A percentile compares a stretch with the other conserved stretches of the same genome.
These are phyloP conservation scores for Urochloa ruziziensis DNA, from an alignment of 176 grass and related monocot genomes.

Conservation along the genomic window DNA sequence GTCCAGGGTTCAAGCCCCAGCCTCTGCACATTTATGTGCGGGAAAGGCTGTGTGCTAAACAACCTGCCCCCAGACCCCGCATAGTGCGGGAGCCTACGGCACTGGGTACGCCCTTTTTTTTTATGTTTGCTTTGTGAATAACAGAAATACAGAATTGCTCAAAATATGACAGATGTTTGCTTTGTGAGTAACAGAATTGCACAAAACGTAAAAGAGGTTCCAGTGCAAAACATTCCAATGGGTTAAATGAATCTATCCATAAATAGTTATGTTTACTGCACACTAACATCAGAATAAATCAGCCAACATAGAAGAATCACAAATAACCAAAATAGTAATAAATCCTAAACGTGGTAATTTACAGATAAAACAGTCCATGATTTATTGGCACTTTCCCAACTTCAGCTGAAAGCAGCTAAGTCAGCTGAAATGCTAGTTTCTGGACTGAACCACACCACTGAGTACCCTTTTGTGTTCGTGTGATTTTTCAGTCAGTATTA, in stretches of 20 bases:
- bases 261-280: neutral
- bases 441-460: neutral
- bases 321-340: neutral
- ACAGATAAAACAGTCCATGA: neutral
- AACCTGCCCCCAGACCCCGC: too few relatives aligned
- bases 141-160: neutral
- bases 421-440: neutral
- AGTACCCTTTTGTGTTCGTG: neutral
- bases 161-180: conserved; percentile 1
- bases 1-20: too few relatives aligned
- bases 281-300: neutral
- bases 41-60: too few relatives aligned
- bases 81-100: too few relatives aligned
- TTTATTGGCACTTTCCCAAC: neutral
- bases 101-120: too few relatives aligned
- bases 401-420: neutral
- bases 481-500: neutral
- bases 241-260: neutral
- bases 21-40: too few relatives aligned
- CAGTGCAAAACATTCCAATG: neutral
- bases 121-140: too few relatives aligned
- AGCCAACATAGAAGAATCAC: neutral
- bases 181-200: neutral
- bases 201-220: conserved; percentile 2
- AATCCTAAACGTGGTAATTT: neutral